Evolutionary conservation across 2,329 filamentous ascomycete genomes (phyloP).

Genomic region (Lachnellula arida): DNA sequence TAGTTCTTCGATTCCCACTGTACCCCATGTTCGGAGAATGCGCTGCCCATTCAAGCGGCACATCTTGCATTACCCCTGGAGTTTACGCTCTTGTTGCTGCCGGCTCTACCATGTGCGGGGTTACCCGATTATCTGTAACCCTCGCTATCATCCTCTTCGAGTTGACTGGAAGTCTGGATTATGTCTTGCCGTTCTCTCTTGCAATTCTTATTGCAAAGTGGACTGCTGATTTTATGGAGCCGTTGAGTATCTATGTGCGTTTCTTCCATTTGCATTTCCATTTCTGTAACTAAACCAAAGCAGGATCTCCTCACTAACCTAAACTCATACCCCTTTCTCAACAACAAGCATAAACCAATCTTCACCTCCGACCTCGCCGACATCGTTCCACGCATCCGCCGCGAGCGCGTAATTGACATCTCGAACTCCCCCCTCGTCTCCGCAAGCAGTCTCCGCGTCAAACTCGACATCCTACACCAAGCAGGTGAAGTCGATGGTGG

Average conservation of each 20-base stretch:
- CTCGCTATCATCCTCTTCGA: conserved; percentile 95
- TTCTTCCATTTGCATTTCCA: background rate
- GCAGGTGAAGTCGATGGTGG: conserved; percentile 90
- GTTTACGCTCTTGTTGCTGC: conserved; percentile 94
- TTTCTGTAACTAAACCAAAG: conserved; percentile 16
- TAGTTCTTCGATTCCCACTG: conserved; percentile 68
- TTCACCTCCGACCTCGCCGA: conserved; percentile 87
- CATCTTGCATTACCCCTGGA: conserved; percentile 90
- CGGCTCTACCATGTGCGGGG: conserved; percentile 96
- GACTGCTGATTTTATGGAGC: conserved; percentile 94
- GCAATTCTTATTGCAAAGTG: conserved; percentile 94
- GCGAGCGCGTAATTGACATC: conserved; percentile 82
- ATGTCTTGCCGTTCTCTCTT: conserved; percentile 90
- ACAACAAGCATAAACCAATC: conserved; percentile 88
- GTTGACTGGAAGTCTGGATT: conserved; percentile 88
- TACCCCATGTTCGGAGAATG: conserved; percentile 73
- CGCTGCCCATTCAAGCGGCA: conserved; percentile 59
- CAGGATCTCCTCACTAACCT: conserved; percentile 90
- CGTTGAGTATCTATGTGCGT: conserved; percentile 82
- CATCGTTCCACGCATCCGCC: conserved; percentile 71
- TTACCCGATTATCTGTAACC: conserved; percentile 88
- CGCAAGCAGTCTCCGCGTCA: conserved; percentile 69
- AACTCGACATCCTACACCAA: conserved; percentile 76
- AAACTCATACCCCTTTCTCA: conserved; percentile 96
- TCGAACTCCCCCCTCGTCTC: conserved; percentile 74